Evolutionary conservation across 352 stramenopile genomes (phyloP), one percentile per base, ranked within the genome.

Genomic region (Nothophytophthora sp.): DNA sequence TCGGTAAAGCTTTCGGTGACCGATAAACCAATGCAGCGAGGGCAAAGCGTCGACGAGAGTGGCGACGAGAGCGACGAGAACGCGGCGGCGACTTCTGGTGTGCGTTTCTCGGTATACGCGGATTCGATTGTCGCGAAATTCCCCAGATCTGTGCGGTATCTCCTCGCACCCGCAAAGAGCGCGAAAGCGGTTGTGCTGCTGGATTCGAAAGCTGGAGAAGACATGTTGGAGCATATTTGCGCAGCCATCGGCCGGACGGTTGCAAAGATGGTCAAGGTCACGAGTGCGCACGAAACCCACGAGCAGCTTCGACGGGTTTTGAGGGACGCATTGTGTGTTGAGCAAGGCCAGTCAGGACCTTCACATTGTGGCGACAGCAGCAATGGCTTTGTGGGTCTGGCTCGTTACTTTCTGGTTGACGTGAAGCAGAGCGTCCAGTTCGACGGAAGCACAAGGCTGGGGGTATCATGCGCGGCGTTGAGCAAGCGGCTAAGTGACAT

Each of bases 71-170:
- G 12, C 4, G 43, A 42, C 11, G 20, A 55, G 3, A n/a, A n/a
- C n/a, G n/a, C n/a, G n/a, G n/a, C n/a, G n/a, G 32, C 45, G 11
- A 42, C 5, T 16, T 51, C 36, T 15, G 52, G 25, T 2, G 37
- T 70, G 13, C 53, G 67, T 10, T 81, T 86, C 37, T 80, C 74
- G 1, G 51, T 79, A 7, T 86, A 81, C 35, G 38, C 62, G n/a
- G 71, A 81, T 43, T 66, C 71, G 9, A 71, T 86, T 33, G 54
- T 51, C 12, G 12, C 51, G 8, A 86, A 79, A 44, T 75, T 81
- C 34, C 74, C 74, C 23, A 38, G 29, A 24, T 55, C 46, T 4
- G 50, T 71, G 5, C 71, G 71, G 4, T 62, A 75, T 55, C 49
- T 86, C 10, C 50, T 74, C 16, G 29, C 24, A 5, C 42, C 36